Evolutionary conservation across 192 early-diverging fungal species (phyloP), one percentile per base, ranked within the genome.

Genomic region (Hyaloraphidium curvatum): DNA sequence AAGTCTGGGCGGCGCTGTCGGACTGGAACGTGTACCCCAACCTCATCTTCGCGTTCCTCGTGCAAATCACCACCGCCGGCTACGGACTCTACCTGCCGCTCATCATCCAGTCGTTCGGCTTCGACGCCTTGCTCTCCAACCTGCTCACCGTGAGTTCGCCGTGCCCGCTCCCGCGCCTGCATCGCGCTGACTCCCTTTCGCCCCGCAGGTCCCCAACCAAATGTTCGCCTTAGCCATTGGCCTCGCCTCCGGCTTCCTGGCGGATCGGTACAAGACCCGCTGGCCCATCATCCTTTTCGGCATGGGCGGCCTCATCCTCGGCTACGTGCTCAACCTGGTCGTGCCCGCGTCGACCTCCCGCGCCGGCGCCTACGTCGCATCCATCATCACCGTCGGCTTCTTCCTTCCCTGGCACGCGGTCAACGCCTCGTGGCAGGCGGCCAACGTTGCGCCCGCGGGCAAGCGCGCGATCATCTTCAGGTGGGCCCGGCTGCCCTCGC

Each of bases 371-470:
- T 4, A 53, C 67, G 56, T 52, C 59, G 0, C 40, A 63, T 16
- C 21, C 59, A 13, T 61, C 64, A 0, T 31, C 14, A 23, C 31
- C 1, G 21, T 51, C 21, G 19, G 9, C 26, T 29, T 21, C 1
- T 29, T 37, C 29, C 35, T 37, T 50, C 11, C 53, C 39, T 31
- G 53, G 26, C 53, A 55, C 54, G 16, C 52, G 22, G 33, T 35
- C 17, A 48, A 62, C 54, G 68, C 62, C 37, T 62, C 60, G 13
- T 67, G 64, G 68, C 63, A 63, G 31, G 56, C 68, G 5, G 58
- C 58, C 17, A 66, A 70, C 27, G 61, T 66, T 9, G 57, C 60
- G 1, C 57, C 65, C 11, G 56, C 60, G 1, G 55, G 68, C 35
- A 70, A 62, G 17, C 57, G 68, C n/a, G 64, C 68, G 1, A 64